Evolutionary conservation across 148 eudicot species (phyloP).

Genomic region (Rheum nobile): DNA sequence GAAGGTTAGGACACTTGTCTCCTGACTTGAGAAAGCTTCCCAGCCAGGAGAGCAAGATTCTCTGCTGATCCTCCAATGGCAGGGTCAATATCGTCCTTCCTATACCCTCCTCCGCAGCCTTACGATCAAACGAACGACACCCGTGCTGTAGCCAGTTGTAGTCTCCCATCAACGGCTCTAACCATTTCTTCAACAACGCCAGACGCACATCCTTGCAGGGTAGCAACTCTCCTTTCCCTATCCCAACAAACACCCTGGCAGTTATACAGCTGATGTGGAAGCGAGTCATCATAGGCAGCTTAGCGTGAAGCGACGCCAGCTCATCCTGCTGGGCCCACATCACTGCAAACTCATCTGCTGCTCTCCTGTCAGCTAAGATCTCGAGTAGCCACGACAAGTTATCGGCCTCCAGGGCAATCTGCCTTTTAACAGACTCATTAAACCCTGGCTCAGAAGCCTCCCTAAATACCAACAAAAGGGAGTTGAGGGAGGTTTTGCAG

Average conservation of each 20-base stretch:
- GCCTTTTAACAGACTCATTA: slow-evolving; percentile 44
- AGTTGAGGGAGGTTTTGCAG: slow-evolving; percentile 44
- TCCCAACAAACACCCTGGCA: slow-evolving; percentile 78
- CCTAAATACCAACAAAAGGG: slow-evolving; percentile 35
- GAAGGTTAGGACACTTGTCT: slow-evolving; percentile 85
- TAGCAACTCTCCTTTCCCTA: slow-evolving; percentile 78
- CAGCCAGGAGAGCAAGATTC: slow-evolving; percentile 71
- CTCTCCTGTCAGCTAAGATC: slow-evolving; percentile 65
- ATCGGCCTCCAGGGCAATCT: slow-evolving; percentile 66
- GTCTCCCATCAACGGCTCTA: slow-evolving; percentile 76
- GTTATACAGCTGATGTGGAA: slow-evolving; percentile 63
- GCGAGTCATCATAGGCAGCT: slow-evolving; percentile 45
- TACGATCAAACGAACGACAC: slow-evolving; percentile 72
- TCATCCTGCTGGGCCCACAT: slow-evolving; percentile 78
- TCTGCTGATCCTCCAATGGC: slow-evolving; percentile 89
- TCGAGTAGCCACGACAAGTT: slow-evolving; percentile 84
- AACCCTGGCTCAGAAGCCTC: slow-evolving; percentile 42
- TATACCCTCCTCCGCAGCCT: slow-evolving; percentile 87
- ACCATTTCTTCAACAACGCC: slow-evolving; percentile 56
- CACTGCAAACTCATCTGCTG: slow-evolving; percentile 66
- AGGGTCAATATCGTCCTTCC: slow-evolving; percentile 84
- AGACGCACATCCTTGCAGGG: slow-evolving; percentile 72
- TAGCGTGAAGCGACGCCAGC: slow-evolving; percentile 51
- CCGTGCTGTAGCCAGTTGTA: slow-evolving; percentile 86
- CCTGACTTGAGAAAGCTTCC: slow-evolving; percentile 64